Evolutionary conservation across 768 basidiomycete genomes (phyloP), one percentile per base, ranked within the genome.

Genomic region (Exsudoporus frostii): DNA sequence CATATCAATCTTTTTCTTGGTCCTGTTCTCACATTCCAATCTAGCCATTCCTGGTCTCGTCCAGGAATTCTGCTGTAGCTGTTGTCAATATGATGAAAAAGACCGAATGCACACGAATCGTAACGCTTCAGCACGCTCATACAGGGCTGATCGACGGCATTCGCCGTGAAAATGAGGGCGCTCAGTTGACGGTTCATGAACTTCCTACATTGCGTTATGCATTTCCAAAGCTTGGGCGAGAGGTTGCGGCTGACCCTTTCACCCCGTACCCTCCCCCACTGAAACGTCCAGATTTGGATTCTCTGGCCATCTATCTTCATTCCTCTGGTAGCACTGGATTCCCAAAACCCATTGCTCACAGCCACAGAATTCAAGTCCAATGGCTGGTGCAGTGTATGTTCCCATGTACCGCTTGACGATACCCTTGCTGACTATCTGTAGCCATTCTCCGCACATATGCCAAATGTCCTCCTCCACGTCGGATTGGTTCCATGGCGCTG

Each of bases 321-420:
- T 77, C 78, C 1, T 79, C 76, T 3, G 79, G 79, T 13, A 79
- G 78, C 6, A 78, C 77, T 3, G 79, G 77, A n/a, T 66, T 77
- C 34, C 79, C 79, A 1, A 80, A 80, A 60, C 70, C 77, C 2
- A 74, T 80, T 27, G 56, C 68, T 2, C 67, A 75, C 38, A 73
- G 65, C 1, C 66, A 74, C 48, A 64, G 60, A 29, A 60, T 61
- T 9, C 48, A 75, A 24, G 45, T 66, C 3, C 69, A 78, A 27
- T 74, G 74, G 70, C 50, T 68, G 9, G 39, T 51, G 1, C 65
- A 69, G 10, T 60, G 77, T 79, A 58, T 41, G 74, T 60, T n/a
- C 9, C 22, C 7, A 20, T n/a, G 2, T 5, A 15, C 6, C 20
- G 0, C 22, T 20, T 37, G 24, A 15, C 1, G 13, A n/a, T n/a